phyloP scores from a whole-genome alignment of 2,329 filamentous ascomycete species.

The Trichoderma pleuroti region DNA sequence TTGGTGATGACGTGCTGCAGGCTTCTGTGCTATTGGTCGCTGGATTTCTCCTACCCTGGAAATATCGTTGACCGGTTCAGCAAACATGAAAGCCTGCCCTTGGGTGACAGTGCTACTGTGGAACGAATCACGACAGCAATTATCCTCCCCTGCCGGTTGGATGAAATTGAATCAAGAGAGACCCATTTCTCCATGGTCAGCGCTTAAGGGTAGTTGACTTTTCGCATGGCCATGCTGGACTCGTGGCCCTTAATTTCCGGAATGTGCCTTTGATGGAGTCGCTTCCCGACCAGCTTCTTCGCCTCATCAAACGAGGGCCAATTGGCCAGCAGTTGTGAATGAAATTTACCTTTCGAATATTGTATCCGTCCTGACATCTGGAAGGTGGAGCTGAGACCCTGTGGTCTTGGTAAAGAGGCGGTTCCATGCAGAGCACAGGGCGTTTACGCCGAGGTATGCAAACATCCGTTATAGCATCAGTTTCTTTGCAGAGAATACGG shows the following conservation, averaged over 20 bases:
- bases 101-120: neutral
- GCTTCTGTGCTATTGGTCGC: neutral
- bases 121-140: neutral
- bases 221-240: neutral
- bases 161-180: neutral
- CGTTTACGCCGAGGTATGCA: slow-evolving; percentile 26
- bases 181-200: neutral
- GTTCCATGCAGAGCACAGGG: neutral
- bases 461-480: slow-evolving; percentile 24
- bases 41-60: neutral
- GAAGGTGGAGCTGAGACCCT: neutral
- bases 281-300: neutral
- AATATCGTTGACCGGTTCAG: neutral
- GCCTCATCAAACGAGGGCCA: neutral
- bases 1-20: neutral
- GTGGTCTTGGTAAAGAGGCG: neutral
- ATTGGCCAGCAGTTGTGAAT: neutral
- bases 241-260: neutral
- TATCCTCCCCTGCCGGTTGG: neutral
- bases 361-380: neutral
- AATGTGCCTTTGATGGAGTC: neutral
- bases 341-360: neutral
- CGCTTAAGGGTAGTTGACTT: neutral
- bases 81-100: neutral
- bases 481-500: slow-evolving; percentile 24